Percentiles rank a stretch among this genome's conserved stretches.
Conservation (phyloP, 2,329 filamentous ascomycete genomes). For the Sarocladium strictum region DNA sequence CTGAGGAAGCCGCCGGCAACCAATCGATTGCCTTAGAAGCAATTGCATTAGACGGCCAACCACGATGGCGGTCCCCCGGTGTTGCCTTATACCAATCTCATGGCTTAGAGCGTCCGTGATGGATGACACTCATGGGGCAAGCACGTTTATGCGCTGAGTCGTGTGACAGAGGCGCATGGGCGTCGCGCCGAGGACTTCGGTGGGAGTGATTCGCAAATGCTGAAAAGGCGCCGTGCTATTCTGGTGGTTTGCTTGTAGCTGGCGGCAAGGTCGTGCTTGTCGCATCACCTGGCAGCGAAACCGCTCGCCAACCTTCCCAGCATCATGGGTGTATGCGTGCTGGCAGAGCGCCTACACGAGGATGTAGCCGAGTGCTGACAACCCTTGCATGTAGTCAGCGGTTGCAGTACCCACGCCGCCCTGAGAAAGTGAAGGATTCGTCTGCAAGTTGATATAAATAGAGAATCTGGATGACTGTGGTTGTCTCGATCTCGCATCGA, state of each 20-base stretch:
- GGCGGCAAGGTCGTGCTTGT: not conserved
- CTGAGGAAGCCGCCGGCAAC: not conserved
- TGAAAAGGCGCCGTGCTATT: not conserved
- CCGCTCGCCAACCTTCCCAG: not conserved
- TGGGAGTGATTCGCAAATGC: no score
- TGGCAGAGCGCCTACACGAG: not conserved
- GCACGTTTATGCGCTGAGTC: not conserved
- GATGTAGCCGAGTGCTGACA: no score
- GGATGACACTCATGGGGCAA: not conserved
- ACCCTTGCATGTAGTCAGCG: no score
- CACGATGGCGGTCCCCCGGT: not conserved
- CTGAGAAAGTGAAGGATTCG: not conserved
- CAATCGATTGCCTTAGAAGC: not conserved
- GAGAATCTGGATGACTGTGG: not conserved
- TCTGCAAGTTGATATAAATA: slow-evolving; percentile 4
- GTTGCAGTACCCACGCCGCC: not conserved
- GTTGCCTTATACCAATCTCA: not conserved
- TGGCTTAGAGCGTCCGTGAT: not conserved
- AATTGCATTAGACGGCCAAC: not conserved
- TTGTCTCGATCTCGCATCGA: slow-evolving; percentile 1
- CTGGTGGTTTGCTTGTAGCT: not conserved
- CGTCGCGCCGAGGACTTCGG: no score
- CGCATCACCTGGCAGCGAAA: not conserved
- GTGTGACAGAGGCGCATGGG: not conserved
- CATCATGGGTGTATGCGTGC: not conserved